Evolutionary conservation across 2,329 filamentous ascomycete genomes (phyloP), one percentile per base, ranked within the genome.

Genomic region (Calonectria crousiana): DNA sequence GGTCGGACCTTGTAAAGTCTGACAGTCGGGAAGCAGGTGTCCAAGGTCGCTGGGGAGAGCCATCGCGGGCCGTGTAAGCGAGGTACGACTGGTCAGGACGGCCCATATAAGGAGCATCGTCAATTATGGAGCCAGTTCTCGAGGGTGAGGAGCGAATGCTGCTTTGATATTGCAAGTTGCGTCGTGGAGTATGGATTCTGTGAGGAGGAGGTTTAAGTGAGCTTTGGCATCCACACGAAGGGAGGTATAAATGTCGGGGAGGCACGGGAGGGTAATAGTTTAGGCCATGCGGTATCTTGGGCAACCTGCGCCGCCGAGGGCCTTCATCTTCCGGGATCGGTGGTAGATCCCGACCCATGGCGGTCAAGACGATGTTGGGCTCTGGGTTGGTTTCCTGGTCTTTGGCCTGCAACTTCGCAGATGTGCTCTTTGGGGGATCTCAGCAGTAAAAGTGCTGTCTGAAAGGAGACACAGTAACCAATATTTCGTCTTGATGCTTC

Each of bases 61-160:
- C 80, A 58, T 86, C 87, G 70, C 86, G 84, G 49, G 86, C 85
- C 44, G 88, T 88, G 77, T 90, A 93, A 20, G 89, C 88, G 13
- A 89, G 82, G 79, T 94, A 95, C 6, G 92, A 89, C 2, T 90
- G 88, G 77, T 94, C 93, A 44, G 91, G 89, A 4, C 92, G 91
- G 6, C 89, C 89, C 82, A 94, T 92, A 74, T 88, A 86, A 3
- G 90, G 89, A 5, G 90, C 89, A 67, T 85, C 82, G 62, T 93
- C 92, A 69, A 89, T 84, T 72, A 91, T 87, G 11, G 90, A 91
- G 30, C 86, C 87, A 20, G 84, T 82, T 72, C 85, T 82, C 32
- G 88, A 87, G 72, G 84, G 84, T 18, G 82, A 84, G 14, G 90
- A 90, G 67, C 86, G 84, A 73, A 90, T 83, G 41, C 89, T 91